A percentile compares a stretch with the other conserved stretches of the same genome.
These are phyloP conservation scores for Lachnellula suecica DNA, from an alignment of 2,329 filamentous ascomycete genomes.

Conservation along the genomic window DNA sequence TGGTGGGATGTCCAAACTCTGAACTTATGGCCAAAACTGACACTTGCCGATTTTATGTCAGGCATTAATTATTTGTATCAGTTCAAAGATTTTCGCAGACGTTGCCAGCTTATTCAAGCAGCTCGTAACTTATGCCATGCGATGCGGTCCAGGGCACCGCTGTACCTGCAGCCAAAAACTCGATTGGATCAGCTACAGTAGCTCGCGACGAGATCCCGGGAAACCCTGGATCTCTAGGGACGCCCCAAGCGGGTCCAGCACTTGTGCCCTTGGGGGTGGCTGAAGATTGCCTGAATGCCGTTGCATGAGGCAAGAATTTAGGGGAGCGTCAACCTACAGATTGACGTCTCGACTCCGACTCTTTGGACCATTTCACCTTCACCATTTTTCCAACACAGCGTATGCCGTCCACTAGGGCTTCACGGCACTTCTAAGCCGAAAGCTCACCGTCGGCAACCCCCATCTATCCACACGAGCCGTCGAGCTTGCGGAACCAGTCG, in stretches of 20 bases:
- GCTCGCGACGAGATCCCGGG: background rate
- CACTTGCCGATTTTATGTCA: background rate
- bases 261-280: background rate
- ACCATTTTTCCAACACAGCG: no score
- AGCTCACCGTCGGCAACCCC: background rate
- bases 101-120: background rate
- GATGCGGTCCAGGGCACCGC: background rate
- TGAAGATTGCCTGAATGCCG: no score
- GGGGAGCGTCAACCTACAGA: no score
- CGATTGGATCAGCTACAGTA: background rate
- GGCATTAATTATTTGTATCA: background rate
- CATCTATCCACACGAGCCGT: background rate
- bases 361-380: no score
- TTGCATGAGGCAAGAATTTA: no score
- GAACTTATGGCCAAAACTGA: no score
- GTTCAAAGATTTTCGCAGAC: background rate
- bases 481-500: background rate
- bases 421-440: background rate
- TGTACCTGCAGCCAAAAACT: background rate
- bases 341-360: no score
- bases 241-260: no score
- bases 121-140: background rate
- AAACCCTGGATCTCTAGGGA: background rate
- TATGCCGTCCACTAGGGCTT: background rate
- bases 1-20: background rate